Evolutionary conservation across 2,329 filamentous ascomycete species (phyloP), one percentile per base, ranked within the genome.

Genomic region (Talaromyces pinophilus): DNA sequence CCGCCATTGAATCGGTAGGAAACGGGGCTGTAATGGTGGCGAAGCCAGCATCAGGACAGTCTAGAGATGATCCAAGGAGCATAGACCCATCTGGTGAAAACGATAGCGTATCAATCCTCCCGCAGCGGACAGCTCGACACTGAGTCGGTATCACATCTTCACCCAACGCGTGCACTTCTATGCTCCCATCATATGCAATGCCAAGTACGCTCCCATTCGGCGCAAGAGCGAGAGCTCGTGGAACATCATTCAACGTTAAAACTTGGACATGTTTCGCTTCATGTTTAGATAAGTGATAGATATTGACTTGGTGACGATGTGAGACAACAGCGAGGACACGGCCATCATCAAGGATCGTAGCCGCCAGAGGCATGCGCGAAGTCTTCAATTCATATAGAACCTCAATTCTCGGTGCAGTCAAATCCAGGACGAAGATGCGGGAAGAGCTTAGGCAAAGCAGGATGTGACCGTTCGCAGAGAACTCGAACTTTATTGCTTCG

Each of bases 371-470:
- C 38, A 92, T 86, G 62, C 92, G 86, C 69, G 90, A 81, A 55
- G 94, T 90, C 79, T 93, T 93, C 72, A 96, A 84, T 76, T 96
- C 92, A 69, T 92, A 86, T 74, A 86, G 86, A 38, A 94, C 89
- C 15, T 82, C 80, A 19, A 92, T 79, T 5, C 85, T 82, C 44
- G 86, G 78, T 0, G 82, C 82, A 25, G 85, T 84, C 3, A 91
- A 82, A 74, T 94, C 89, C 62, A 96, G 81, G 40, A 96, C 86
- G 72, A 93, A 90, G 70, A 96, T 91, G 66, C 92, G 85, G 13
- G 92, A 93, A 44, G 92, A 96, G 77, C 92, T 96, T 76, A 93
- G 91, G 62, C 91, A 92, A 48, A 96, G 84, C 35, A 96, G 80
- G 71, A 89, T 87, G 70, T 90, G 88, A 2, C 92, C 92, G 63